These are phyloP conservation scores for Aspergillus avenaceus DNA, from an alignment of 495 filamentous ascomycete species.

Conservation along the genomic window DNA sequence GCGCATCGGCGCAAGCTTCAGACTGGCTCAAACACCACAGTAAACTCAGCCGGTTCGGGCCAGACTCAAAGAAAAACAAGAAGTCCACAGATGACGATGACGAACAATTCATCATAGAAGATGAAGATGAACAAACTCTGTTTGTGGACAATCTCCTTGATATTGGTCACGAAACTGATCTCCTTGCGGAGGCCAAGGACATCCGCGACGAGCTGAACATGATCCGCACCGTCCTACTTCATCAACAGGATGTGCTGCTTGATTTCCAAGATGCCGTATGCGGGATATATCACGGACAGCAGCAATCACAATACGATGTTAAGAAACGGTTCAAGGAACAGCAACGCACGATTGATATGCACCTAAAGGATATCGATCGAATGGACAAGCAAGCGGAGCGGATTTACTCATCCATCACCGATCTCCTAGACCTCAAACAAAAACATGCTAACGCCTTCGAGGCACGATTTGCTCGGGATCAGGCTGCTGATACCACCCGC, in stretches of 20 bases:
- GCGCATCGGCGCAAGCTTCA: constrained; percentile 56
- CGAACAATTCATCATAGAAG: constrained; percentile 16
- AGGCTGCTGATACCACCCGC: constrained; percentile 59
- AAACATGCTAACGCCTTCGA: constrained; percentile 72
- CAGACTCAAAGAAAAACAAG: constrained; percentile 28
- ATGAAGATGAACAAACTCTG: constrained; percentile 34
- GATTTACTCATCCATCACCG: constrained; percentile 59
- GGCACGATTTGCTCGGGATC: constrained; percentile 63
- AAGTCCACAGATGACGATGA: background rate
- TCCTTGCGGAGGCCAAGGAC: constrained; percentile 65
- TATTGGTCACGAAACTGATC: constrained; percentile 62
- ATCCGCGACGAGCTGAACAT: constrained; percentile 73
- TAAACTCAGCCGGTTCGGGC: constrained; percentile 38
- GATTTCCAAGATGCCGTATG: constrained; percentile 54
- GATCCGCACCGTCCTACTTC: constrained; percentile 57
- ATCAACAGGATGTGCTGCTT: constrained; percentile 52
- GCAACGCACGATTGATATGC: constrained; percentile 55
- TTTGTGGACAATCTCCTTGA: constrained; percentile 65
- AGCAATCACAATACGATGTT: constrained; percentile 46
- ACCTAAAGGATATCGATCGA: constrained; percentile 59
- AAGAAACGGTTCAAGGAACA: constrained; percentile 58
- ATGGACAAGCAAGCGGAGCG: constrained; percentile 67
- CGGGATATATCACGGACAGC: constrained; percentile 43
- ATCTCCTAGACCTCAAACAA: constrained; percentile 58
- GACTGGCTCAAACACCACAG: constrained; percentile 59